Percentiles rank a stretch among this genome's conserved stretches.
Conservation (phyloP, 192 early-diverging fungal species). For the Funneliformis geosporum region DNA sequence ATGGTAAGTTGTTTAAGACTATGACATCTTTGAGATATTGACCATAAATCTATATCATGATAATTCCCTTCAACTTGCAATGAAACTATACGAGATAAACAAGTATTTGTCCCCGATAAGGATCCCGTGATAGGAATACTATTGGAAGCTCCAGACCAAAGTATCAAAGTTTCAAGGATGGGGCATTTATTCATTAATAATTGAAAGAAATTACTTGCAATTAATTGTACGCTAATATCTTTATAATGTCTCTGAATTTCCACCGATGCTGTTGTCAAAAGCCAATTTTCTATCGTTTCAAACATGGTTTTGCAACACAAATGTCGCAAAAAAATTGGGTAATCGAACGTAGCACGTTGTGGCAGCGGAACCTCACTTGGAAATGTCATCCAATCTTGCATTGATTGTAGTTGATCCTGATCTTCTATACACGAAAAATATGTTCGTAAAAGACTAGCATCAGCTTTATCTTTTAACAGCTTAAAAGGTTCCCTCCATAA, state of each 20-base stretch:
- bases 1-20: background rate
- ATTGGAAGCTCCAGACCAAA: background rate
- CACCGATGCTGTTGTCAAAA: background rate
- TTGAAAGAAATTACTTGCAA: background rate
- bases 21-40: slow-evolving; percentile 4
- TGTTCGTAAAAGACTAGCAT: background rate
- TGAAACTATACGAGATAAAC: background rate
- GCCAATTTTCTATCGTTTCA: background rate
- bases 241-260: background rate
- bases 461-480: background rate
- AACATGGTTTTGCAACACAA: slow-evolving; percentile 1
- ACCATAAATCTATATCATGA: slow-evolving; percentile 1
- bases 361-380: background rate
- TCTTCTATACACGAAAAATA: background rate
- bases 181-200: background rate
- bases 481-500: slow-evolving; percentile 19
- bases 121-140: background rate
- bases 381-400: background rate
- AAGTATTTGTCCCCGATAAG: background rate
- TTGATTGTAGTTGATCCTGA: background rate
- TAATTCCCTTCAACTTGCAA: slow-evolving; percentile 2
- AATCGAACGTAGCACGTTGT: background rate
- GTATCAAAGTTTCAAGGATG: background rate
- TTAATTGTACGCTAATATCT: background rate
- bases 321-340: background rate